Base-by-base conservation (phyloP, 192 early-diverging fungal species). In the Coemansia sp. region DNA sequence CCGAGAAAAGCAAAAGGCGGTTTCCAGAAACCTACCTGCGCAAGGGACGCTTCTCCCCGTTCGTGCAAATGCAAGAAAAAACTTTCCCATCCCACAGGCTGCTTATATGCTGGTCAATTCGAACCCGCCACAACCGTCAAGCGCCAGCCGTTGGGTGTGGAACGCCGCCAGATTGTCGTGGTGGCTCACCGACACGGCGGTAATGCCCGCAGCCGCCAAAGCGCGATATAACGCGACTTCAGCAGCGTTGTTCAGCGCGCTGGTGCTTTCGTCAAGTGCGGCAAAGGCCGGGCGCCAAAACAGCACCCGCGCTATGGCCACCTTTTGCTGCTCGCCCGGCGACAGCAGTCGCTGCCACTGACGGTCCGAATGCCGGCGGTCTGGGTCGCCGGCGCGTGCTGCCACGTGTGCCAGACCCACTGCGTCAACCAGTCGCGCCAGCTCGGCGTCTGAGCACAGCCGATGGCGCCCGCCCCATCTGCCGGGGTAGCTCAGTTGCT, bases 161-260 rank as follows among this genome's bases (percentile, higher is more conserved):
- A 79, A 83, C 14, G 58, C 67, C 19, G 63, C 55, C 35, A 88
- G 51, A 11, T 58, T 55, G 8, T 75, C 60, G 34, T 90, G 82
- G 54, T 99, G 96, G 4, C 87, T 88, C 20, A 99, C 88, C 10
- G 93, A 92, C n/a, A 97, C 84, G 6, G 92, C 66, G 1, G 94
- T 93, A 53, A 95, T 89, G 1, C 83, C 85, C 2, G 75, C 57
- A 26, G 84, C 70, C 32, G 84, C 79, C 21, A 84, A 69, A 11
- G 71, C 58, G 15, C 62, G 71, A 62, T 89, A 92, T 31, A 89
- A 70, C 21, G 58, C 48, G 2, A 53, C 50, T 51, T 83, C 84
- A 0, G 82, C 70, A 0, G 17, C 53, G 2, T 51, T 60, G 44
- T 89, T 87, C 57, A 91, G 75, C 5, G 85, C 71, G 40, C 86